phyloP scores from a whole-genome alignment of 2,329 filamentous ascomycete species.

The Aspergillus tubingensis region DNA sequence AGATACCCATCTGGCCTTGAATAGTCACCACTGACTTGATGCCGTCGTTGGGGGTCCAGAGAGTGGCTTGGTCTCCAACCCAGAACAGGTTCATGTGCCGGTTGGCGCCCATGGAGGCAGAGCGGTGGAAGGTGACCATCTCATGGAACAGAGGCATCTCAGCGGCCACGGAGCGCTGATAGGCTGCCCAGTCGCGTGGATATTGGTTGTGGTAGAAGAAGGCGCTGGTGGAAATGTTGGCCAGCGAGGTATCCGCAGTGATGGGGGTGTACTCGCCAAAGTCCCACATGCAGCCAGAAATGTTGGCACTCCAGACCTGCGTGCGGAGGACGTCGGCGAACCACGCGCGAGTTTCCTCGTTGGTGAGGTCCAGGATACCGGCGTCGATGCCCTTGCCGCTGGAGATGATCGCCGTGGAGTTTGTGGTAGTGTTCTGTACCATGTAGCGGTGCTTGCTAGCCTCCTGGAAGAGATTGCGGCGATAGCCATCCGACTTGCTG shows the following conservation, averaged over 20 bases:
- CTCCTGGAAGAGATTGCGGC: constrained; percentile 2
- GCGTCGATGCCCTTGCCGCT: constrained; percentile 41
- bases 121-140: too few relatives aligned
- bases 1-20: constrained; percentile 32
- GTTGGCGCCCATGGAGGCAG: too few relatives aligned
- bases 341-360: constrained; percentile 33
- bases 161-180: too few relatives aligned
- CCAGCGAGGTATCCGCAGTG: constrained; percentile 28
- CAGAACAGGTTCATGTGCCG: too few relatives aligned
- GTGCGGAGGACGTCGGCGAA: constrained; percentile 35
- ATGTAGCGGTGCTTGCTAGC: background rate
- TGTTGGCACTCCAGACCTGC: constrained; percentile 24
- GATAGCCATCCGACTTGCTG: background rate
- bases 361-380: constrained; percentile 41
- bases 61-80: too few relatives aligned
- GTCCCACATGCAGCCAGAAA: constrained; percentile 38
- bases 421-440: constrained; percentile 38
- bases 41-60: too few relatives aligned
- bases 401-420: constrained; percentile 35
- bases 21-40: too few relatives aligned
- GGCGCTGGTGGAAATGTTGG: constrained; percentile 28
- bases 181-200: too few relatives aligned
- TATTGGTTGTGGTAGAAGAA: too few relatives aligned
- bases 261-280: constrained; percentile 42
- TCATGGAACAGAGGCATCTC: too few relatives aligned